Evolutionary conservation across 345 rosid genomes (phyloP).

Genomic region (Acer campestre): DNA sequence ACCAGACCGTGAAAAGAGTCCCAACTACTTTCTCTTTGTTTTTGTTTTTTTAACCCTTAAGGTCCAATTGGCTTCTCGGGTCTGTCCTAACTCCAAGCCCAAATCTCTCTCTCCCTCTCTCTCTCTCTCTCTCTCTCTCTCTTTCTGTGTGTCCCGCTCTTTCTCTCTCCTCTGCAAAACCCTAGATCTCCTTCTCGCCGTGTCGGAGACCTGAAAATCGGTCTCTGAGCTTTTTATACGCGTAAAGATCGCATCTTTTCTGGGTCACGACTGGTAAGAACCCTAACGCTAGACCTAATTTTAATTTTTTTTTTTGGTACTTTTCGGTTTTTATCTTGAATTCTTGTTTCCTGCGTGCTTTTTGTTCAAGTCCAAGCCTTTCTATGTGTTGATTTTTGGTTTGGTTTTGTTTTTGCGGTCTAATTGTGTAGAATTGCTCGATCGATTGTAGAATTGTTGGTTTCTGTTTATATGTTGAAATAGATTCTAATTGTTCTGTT

Average conservation of each 20-base stretch:
- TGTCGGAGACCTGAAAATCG: constrained; percentile 12
- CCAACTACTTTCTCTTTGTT: not conserved
- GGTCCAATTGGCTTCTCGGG: constrained; percentile 60
- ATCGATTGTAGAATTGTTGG: not conserved
- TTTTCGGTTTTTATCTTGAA: not conserved
- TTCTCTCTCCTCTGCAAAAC: constrained; percentile 32
- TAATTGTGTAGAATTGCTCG: not conserved
- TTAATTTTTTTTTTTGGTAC: not conserved
- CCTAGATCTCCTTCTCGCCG: constrained; percentile 36
- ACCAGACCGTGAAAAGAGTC: constrained; percentile 11
- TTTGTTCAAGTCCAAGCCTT: not conserved
- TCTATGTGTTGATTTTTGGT: not conserved
- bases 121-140: constrained; percentile 12
- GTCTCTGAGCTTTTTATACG: constrained; percentile 20
- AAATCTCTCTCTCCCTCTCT: constrained; percentile 16
- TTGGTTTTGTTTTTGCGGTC: not conserved
- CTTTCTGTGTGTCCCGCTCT: not conserved
- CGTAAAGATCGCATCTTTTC: constrained; percentile 11
- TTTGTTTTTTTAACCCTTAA: not conserved
- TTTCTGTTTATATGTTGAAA: not conserved
- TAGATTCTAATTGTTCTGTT: not conserved
- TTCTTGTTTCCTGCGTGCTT: not conserved
- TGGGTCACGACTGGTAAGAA: constrained; percentile 15
- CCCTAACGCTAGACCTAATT: constrained; percentile 7
- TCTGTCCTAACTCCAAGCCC: constrained; percentile 50